phyloP scores from a whole-genome alignment of 163 green algal species.

The Volvox carteri region DNA sequence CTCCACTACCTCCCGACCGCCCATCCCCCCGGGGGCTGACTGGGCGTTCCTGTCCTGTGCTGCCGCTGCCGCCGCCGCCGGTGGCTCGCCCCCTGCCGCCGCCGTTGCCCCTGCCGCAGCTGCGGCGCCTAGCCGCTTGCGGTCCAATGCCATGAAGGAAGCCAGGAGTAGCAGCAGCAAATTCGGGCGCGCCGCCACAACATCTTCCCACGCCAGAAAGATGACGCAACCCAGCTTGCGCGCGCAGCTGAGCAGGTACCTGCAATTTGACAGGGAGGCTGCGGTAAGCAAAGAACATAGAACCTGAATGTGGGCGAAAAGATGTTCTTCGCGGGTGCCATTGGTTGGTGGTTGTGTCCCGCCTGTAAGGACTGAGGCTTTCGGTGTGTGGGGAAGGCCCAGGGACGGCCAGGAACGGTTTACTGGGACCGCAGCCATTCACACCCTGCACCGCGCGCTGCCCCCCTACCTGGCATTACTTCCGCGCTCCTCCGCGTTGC shows the following conservation, averaged over 20 bases:
- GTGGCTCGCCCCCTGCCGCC: background rate
- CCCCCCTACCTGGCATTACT: slow-evolving; percentile 74
- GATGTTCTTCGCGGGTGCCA: too few relatives aligned
- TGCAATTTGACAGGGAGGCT: slow-evolving; percentile 19
- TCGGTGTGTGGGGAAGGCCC: too few relatives aligned
- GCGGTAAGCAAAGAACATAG: background rate
- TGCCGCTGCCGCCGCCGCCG: too few relatives aligned
- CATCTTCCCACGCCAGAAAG: slow-evolving; percentile 76
- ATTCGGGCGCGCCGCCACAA: slow-evolving; percentile 70
- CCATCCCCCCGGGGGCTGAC: too few relatives aligned
- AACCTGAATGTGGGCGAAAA: too few relatives aligned
- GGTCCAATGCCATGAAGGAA: slow-evolving; percentile 46
- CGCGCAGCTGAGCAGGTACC: slow-evolving; percentile 76
- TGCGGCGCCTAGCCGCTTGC: background rate
- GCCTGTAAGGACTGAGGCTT: too few relatives aligned
- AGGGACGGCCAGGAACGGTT: too few relatives aligned
- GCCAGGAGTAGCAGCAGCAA: slow-evolving; percentile 73
- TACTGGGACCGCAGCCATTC: background rate
- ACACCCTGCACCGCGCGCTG: too few relatives aligned
- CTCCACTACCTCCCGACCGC: too few relatives aligned
- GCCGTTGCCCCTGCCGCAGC: background rate
- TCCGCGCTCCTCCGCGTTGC: slow-evolving; percentile 60
- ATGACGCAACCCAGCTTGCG: slow-evolving; percentile 78
- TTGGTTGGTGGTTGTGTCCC: too few relatives aligned
- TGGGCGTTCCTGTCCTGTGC: too few relatives aligned